Evolutionary conservation across 1,284 basidiomycete species (phyloP), one percentile per base, ranked within the genome.

Genomic region (Leccinum fallax): DNA sequence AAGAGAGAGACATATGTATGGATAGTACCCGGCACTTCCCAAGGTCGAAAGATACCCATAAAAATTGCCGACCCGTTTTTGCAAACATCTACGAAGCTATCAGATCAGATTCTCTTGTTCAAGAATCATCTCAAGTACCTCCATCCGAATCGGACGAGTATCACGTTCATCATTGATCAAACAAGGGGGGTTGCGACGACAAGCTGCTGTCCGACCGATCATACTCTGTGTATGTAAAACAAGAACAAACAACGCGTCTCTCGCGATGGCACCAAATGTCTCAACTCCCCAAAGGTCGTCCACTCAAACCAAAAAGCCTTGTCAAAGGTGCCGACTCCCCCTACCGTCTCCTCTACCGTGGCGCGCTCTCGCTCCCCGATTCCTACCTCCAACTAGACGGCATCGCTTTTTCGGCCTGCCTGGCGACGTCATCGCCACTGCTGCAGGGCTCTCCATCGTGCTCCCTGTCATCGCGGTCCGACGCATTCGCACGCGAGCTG

Each of bases 301-400:
- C 3, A 19, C 36, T 1, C 36, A 38, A 38, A 38, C 46, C 2
- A 34, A 53, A 4, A 63, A 36, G 55, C 55, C 30, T 55, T 0
- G 52, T 26, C n/a, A 66, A 64, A 6, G 19, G 32, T 4, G 24
- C 26, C 15, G 67, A 69, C 34, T 53, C 52, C 2, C 53, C 53
- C 5, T 71, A 72, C 52, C 86, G 90, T 53, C 80, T 92, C 0
- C 81, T 93, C 21, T 93, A 92, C 69, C 85, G 90, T 48, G 90
- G 90, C 7, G 83, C 89, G 0, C 80, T 93, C n/a, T 86, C 88
- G 3, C 72, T 92, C 0, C 86, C 89, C 4, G 89, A 90, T 67
- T 92, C 90, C 0, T 78, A 88, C 57, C 75, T 92, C n/a, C 76
- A 83, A 2, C 83, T 92, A 34, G 90, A 92, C 67, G 90, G 90